phyloP scores from a whole-genome alignment of 805 yeast species.

The Saturnispora besseyi region DNA sequence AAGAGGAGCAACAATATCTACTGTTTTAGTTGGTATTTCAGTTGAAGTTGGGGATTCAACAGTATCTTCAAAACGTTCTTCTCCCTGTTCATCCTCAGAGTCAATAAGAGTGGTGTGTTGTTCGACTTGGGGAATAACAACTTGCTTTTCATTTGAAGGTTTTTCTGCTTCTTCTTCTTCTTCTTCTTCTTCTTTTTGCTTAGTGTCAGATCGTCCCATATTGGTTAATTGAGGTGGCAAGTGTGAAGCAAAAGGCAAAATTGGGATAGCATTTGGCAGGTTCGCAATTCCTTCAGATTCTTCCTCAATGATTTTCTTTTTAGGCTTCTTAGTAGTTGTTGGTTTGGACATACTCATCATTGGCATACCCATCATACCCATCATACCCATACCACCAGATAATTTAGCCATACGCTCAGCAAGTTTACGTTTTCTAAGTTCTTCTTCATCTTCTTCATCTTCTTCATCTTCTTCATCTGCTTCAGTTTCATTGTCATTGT shows the following conservation, averaged over 20 bases:
- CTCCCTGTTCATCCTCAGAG: not conserved
- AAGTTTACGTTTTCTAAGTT: slow-evolving; percentile 61
- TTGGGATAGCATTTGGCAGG: slow-evolving; percentile 37
- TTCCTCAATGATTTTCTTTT: slow-evolving; percentile 18
- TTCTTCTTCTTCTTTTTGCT: not conserved
- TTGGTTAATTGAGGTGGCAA: slow-evolving; percentile 6
- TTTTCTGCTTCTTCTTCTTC: not conserved
- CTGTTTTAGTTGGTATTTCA: not conserved
- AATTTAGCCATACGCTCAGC: slow-evolving; percentile 95
- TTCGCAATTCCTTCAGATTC: slow-evolving; percentile 15
- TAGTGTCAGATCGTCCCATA: slow-evolving; percentile 1
- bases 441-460: slow-evolving; percentile 67
- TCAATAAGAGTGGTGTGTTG: not conserved
- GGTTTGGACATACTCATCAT: slow-evolving; percentile 20
- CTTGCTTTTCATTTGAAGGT: not conserved
- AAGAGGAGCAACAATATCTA: not conserved
- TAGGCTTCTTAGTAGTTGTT: slow-evolving; percentile 19
- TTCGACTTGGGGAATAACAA: no score
- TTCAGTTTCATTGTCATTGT: slow-evolving; percentile 33
- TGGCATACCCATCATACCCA: slow-evolving; percentile 58
- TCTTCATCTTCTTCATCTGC: slow-evolving; percentile 43
- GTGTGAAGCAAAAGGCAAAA: slow-evolving; percentile 40
- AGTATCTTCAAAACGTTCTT: not conserved
- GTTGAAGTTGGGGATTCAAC: not conserved
- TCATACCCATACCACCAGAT: slow-evolving; percentile 77